Base-by-base conservation (phyloP, 2,329 filamentous ascomycete genomes). In the Fusarium nygamai region DNA sequence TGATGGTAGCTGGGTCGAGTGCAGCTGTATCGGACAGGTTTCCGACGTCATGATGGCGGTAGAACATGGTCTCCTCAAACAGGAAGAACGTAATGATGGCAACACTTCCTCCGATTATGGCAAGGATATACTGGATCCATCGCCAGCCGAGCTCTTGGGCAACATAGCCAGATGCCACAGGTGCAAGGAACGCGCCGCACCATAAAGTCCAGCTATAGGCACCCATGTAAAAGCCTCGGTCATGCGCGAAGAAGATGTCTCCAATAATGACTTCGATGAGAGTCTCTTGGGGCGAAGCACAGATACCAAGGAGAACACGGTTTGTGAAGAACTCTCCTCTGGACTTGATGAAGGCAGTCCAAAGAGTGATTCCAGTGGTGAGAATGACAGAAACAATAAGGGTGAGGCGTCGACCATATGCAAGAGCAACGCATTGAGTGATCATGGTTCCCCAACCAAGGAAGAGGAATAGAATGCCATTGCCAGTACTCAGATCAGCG, bases 51-150 rank as follows among this genome's bases (percentile, higher is more conserved):
- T 29, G 51, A 12, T 67, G 57, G 11, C 75, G 69, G 51, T 72
- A 74, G 54, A 68, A 77, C 69, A 77, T 79, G 0, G 77, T 79
- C 54, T 79, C 77, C 20, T 78, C 76, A 14, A 78, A 76, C 11
- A 77, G 72, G 50, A 79, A 74, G 22, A 76, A 76, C 0, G 74
- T 75, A 0, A 71, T 27, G 8, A 78, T 24, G 5, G 70, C 61
- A 4, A 71, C 51, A 0, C 27, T 64, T 7, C 58, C 67, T 31
- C 75, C 72, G 2, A 78, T 69, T 9, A 74, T 66, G 1, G 77
- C 53, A 22, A 75, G 50, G 24, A 78, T 73, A 47, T 77, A 78
- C 56, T 78, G 73, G 22, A 77, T 78, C 78, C 77, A 79, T 24
- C 72, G 59, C 59, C 59, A 61, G 3, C 77, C 78, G 3, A 78